Evolutionary conservation across 768 basidiomycete genomes (phyloP), one percentile per base, ranked within the genome.

Genomic region (Phanerodontia chrysosporium): DNA sequence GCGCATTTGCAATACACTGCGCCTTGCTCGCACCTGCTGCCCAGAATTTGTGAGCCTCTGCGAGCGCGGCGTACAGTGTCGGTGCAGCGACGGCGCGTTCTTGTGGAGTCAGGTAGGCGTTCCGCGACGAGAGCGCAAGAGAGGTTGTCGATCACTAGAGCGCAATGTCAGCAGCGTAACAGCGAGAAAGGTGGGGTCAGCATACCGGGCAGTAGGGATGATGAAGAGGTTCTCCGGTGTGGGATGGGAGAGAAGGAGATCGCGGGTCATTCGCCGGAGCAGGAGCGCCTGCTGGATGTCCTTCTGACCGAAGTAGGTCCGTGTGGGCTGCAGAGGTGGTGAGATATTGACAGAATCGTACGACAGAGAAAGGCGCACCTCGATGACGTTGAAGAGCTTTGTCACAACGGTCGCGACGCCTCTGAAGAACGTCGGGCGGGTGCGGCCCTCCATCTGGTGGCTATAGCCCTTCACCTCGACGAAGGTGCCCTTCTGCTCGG

Each of bases 241-340:
- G 0, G 97, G 97, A 68, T 91, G 80, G 6, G 88, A 75, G n/a
- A 94, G 72, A 10, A 96, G 82, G 5, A 97, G 77, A 71, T 99
- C 97, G 28, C 80, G 76, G 55, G 81, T 80, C 73, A 98, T 77
- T 3, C 86, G 83, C 32, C 89, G 87, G 30, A 98, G 78, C 46
- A 99, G 74, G 16, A 98, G 76, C 0, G 90, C 93, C 70, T 99
- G 97, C 69, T 99, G 97, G 55, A 99, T 97, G 70, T 98, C 96
- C 70, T 98, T 98, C 73, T 98, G 95, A 1, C 97, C 96, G 62
- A 99, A 97, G 72, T 98, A 98, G 22, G 90, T 86, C 63, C 87
- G 84, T 46, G 90, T 91, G 5, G 96, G 96, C 94, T 96, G 21
- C 46, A 27, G 21, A 45, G 25, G 60, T 65, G 25, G 49, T 51